A percentile compares a stretch with the other conserved stretches of the same genome.
phyloP scores from a whole-genome alignment of 495 filamentous ascomycete species.

The Hypoxylon perforatum region DNA sequence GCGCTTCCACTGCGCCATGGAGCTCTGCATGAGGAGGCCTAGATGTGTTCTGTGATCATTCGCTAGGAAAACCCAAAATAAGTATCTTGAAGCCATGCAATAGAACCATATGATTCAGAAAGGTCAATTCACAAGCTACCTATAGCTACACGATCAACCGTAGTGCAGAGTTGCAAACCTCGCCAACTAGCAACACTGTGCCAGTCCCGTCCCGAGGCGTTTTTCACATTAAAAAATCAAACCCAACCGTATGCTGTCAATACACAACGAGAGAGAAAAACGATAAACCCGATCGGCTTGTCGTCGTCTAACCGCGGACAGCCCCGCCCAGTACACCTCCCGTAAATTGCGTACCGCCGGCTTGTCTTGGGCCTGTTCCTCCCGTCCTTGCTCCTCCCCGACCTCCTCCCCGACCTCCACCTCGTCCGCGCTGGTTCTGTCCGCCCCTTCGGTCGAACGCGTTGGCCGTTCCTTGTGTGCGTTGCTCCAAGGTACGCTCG shows the following conservation, averaged over 20 bases:
- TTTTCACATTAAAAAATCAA: conserved; percentile 40
- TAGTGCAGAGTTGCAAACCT: conserved; percentile 17
- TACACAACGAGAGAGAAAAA: conserved; percentile 44
- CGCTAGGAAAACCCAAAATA: too few species aligned
- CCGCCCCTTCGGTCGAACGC: conserved; percentile 91
- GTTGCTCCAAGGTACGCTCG: conserved; percentile 94
- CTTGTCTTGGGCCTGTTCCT: conserved; percentile 64
- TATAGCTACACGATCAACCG: conserved; percentile 24
- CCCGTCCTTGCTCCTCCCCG: conserved; percentile 71
- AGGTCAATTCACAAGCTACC: conserved; percentile 33
- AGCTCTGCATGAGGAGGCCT: too few species aligned
- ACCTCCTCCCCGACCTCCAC: conserved; percentile 72
- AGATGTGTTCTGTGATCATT: too few species aligned
- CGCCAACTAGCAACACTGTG: conserved; percentile 15
- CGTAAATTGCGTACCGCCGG: conserved; percentile 68
- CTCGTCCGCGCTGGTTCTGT: conserved; percentile 75
- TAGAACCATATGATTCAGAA: too few species aligned
- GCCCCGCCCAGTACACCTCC: conserved; percentile 67
- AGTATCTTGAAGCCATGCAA: too few species aligned
- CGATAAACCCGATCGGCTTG: conserved; percentile 1
- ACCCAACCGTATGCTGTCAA: conserved; percentile 44
- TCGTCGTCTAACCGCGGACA: conserved; percentile 57
- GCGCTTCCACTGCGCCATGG: too few species aligned
- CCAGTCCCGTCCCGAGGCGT: conserved; percentile 30
- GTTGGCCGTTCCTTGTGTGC: conserved; percentile 94